Conservation (phyloP, 495 filamentous ascomycete species). For the Trichoderma orchidacearum region DNA sequence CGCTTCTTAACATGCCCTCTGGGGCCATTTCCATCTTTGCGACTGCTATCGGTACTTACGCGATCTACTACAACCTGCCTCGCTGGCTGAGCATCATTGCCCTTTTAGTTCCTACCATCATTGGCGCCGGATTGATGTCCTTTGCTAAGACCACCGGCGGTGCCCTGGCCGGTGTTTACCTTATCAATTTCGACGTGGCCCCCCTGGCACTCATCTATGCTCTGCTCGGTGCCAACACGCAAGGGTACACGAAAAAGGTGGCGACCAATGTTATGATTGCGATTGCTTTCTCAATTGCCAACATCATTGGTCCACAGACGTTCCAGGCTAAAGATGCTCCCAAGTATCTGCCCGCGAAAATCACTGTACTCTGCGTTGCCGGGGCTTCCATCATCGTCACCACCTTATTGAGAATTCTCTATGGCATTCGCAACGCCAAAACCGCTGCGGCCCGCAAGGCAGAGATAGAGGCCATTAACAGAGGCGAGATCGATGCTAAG, state of each 20-base stretch:
- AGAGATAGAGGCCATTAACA: background rate
- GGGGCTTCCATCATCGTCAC: background rate
- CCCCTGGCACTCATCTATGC: slow-evolving; percentile 19
- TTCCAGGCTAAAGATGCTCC: background rate
- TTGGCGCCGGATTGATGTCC: slow-evolving; percentile 39
- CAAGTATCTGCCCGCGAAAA: background rate
- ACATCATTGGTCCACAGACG: slow-evolving; percentile 2
- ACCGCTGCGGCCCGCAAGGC: background rate
- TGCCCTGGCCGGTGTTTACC: slow-evolving; percentile 42
- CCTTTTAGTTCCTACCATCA: slow-evolving; percentile 19
- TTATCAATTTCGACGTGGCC: slow-evolving; percentile 39
- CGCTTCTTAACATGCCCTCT: slow-evolving; percentile 47
- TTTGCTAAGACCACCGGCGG: slow-evolving; percentile 31
- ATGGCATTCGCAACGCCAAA: background rate
- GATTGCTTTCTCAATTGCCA: slow-evolving; percentile 1
- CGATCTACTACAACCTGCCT: slow-evolving; percentile 1
- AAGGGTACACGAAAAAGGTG: slow-evolving; percentile 2
- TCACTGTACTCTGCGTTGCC: background rate
- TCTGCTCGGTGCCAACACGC: slow-evolving; percentile 8
- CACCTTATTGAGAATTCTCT: background rate
- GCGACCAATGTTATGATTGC: background rate
- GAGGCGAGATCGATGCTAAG: background rate
- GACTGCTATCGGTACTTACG: slow-evolving; percentile 27
- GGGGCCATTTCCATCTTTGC: slow-evolving; percentile 31
- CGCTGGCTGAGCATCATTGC: slow-evolving; percentile 7